Evolutionary conservation across 257 asterid species (phyloP).

Genomic region (Nicotiana otophora): DNA sequence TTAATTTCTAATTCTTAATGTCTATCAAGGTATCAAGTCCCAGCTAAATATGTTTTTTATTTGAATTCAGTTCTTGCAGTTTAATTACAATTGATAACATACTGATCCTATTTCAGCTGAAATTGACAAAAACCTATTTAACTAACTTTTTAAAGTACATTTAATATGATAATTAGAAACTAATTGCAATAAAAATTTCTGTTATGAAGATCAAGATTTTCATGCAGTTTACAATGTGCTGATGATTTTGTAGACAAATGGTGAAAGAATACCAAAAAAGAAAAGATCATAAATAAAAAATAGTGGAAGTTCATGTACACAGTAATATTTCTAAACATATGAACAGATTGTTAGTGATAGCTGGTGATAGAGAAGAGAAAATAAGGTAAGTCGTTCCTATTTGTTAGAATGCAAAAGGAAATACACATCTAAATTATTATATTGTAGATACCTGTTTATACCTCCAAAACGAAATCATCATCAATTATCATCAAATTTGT

Average conservation of each 20-base stretch:
- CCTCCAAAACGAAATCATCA: background rate
- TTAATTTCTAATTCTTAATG: background rate
- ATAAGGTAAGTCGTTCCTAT: background rate
- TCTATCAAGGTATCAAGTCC: background rate
- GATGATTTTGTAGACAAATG: background rate
- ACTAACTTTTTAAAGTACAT: background rate
- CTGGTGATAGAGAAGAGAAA: background rate
- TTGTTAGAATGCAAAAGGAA: background rate
- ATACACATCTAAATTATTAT: background rate
- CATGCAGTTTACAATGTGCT: background rate
- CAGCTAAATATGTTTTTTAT: background rate
- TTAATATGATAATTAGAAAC: background rate
- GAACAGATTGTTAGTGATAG: background rate
- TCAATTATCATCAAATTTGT: background rate
- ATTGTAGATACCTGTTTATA: background rate
- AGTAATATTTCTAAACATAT: background rate
- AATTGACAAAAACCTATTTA: background rate
- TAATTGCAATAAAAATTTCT: background rate
- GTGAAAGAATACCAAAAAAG: background rate
- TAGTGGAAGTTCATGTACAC: background rate
- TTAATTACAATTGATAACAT: background rate
- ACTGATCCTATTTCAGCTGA: background rate
- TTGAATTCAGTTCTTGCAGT: too few relatives aligned
- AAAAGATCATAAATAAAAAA: background rate
- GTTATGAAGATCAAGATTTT: background rate